Conservation (phyloP, 2,329 filamentous ascomycete species). For the Cucurbitaria berberidis region DNA sequence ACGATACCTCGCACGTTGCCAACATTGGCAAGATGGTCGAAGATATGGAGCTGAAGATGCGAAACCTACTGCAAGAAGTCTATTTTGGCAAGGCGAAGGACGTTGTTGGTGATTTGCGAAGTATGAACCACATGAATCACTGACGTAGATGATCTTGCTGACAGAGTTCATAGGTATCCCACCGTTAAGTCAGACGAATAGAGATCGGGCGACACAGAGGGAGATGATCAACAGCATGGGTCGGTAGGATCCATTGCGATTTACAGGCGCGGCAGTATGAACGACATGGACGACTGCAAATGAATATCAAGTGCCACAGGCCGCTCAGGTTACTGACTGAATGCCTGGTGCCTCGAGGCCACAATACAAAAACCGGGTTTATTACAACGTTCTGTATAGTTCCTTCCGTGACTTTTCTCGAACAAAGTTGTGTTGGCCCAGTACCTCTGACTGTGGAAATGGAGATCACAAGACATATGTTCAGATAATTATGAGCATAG, state of each 20-base stretch:
- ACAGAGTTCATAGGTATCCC: conserved; percentile 62
- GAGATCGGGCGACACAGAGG: conserved; percentile 81
- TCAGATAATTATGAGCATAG: no score
- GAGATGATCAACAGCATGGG: conserved; percentile 76
- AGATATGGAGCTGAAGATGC: conserved; percentile 99
- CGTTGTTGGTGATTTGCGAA: conserved; percentile 92
- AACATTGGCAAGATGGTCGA: conserved; percentile 93
- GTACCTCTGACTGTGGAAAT: no score
- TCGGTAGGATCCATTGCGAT: conserved; percentile 20
- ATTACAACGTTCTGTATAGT: background rate
- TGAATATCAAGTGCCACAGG: background rate
- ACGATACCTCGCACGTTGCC: conserved; percentile 90
- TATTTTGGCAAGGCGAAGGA: conserved; percentile 99
- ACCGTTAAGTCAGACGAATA: conserved; percentile 81
- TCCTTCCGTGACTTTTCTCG: no score
- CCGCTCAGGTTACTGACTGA: background rate
- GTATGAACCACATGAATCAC: conserved; percentile 52
- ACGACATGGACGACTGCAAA: conserved; percentile 12
- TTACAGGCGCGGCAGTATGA: background rate
- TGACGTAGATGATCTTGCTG: conserved; percentile 16
- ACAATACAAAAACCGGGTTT: background rate
- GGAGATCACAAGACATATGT: no score
- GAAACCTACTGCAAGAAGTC: conserved; percentile 95
- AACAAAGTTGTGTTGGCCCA: no score
- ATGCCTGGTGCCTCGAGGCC: background rate